Evolutionary conservation across 2,329 filamentous ascomycete species (phyloP).

Genomic region (Pseudocercospora musae): DNA sequence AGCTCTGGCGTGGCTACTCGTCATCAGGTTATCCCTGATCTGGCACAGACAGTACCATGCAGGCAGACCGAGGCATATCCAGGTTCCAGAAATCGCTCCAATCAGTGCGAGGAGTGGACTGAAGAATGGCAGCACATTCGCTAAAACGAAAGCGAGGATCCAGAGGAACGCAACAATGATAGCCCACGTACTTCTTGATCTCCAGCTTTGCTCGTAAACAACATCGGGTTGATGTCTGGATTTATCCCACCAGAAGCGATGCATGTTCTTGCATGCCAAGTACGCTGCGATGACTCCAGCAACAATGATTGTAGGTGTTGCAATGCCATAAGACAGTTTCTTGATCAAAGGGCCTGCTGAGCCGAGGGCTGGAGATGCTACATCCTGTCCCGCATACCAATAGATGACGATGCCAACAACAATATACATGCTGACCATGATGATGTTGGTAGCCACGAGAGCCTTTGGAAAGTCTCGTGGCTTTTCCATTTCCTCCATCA

Average conservation of each 20-base stretch:
- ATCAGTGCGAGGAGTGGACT: constrained; percentile 64
- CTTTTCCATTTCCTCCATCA: constrained; percentile 62
- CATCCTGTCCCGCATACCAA: constrained; percentile 57
- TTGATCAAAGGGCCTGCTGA: constrained; percentile 54
- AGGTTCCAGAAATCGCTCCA: constrained; percentile 59
- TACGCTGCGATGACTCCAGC: constrained; percentile 69
- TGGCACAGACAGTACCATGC: constrained; percentile 21
- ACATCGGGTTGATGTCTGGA: constrained; percentile 29
- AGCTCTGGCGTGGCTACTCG: background rate
- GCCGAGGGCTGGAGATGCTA: constrained; percentile 63
- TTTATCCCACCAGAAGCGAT: constrained; percentile 49
- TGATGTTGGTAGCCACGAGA: constrained; percentile 58
- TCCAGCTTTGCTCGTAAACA: constrained; percentile 33
- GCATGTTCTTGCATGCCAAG: constrained; percentile 64
- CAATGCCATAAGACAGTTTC: constrained; percentile 66
- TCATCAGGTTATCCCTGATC: constrained; percentile 6
- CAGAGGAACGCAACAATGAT: constrained; percentile 55
- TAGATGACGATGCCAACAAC: constrained; percentile 69
- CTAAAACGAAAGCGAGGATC: constrained; percentile 64
- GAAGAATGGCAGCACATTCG: constrained; percentile 68
- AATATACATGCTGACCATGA: constrained; percentile 61
- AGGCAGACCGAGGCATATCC: constrained; percentile 52
- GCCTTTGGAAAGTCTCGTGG: constrained; percentile 61
- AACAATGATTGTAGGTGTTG: constrained; percentile 68
- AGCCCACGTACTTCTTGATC: constrained; percentile 49